Conservation (phyloP, 345 rosid genomes). For the Bruguiera parviflora region DNA sequence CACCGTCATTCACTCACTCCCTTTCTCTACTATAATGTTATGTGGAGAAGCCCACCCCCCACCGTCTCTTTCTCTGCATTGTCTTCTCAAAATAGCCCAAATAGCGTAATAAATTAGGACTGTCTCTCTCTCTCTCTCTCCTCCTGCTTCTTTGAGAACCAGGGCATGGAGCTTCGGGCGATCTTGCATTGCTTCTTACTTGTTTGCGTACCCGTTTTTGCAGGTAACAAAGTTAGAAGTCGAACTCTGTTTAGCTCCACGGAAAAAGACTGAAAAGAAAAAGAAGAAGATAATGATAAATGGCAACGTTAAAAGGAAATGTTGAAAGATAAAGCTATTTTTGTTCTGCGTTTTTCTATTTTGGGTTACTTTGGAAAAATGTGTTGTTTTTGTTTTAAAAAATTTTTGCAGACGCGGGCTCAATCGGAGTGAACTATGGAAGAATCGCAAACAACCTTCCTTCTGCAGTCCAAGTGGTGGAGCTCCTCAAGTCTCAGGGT, state of each 20-base stretch:
- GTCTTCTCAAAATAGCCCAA: no score
- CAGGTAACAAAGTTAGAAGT: conserved; percentile 3
- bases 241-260: not conserved
- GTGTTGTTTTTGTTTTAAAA: no score
- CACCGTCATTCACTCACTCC: not conserved
- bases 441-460: conserved; percentile 68
- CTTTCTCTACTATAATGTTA: not conserved
- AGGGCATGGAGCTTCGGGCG: not conserved
- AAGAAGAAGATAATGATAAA: no score
- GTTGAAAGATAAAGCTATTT: not conserved
- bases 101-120: not conserved
- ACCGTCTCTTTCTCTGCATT: no score
- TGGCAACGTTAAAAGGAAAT: no score
- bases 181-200: conserved; percentile 7
- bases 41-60: no score
- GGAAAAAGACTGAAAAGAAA: no score
- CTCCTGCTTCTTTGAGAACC: not conserved
- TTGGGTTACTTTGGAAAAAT: no score
- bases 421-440: conserved; percentile 81
- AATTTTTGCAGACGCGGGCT: conserved; percentile 45
- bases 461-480: conserved; percentile 51
- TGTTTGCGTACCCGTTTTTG: conserved; percentile 1
- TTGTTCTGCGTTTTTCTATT: no score
- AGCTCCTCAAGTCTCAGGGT: conserved; percentile 62
- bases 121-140: not conserved